Evolutionary conservation across 768 basidiomycete species (phyloP).

Genomic region (Auricularia cornea): DNA sequence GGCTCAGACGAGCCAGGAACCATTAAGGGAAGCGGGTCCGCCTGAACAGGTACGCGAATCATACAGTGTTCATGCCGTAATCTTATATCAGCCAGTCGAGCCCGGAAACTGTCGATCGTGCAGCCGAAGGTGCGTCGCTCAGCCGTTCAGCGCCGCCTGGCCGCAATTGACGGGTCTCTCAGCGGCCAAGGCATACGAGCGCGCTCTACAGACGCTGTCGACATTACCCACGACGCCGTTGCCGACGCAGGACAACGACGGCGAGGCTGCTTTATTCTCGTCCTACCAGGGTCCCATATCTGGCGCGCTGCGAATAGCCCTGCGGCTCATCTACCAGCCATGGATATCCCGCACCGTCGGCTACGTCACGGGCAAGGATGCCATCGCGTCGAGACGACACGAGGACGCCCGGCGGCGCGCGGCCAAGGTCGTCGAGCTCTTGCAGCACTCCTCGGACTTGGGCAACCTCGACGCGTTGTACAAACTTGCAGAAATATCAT

Average conservation of each 20-base stretch:
- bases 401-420: constrained; percentile 65
- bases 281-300: constrained; percentile 62
- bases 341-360: constrained; percentile 38
- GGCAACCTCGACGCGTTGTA: constrained; percentile 70
- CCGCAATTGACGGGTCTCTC: background rate
- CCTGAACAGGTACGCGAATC: no score
- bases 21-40: no score
- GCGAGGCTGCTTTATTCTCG: constrained; percentile 51
- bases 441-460: constrained; percentile 73
- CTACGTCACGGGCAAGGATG: constrained; percentile 34
- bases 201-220: constrained; percentile 60
- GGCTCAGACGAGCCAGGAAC: background rate
- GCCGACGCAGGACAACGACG: constrained; percentile 47
- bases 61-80: no score
- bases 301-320: constrained; percentile 55
- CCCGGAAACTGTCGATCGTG: no score
- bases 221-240: constrained; percentile 44
- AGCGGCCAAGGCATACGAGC: constrained; percentile 70
- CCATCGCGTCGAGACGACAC: constrained; percentile 10
- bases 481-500: constrained; percentile 53
- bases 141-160: no score
- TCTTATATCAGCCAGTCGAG: no score
- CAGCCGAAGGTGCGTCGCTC: no score
- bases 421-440: constrained; percentile 71
- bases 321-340: constrained; percentile 57